Conservation (phyloP, 2,329 filamentous ascomycete genomes). For the Atkinsonella hypoxylon region DNA sequence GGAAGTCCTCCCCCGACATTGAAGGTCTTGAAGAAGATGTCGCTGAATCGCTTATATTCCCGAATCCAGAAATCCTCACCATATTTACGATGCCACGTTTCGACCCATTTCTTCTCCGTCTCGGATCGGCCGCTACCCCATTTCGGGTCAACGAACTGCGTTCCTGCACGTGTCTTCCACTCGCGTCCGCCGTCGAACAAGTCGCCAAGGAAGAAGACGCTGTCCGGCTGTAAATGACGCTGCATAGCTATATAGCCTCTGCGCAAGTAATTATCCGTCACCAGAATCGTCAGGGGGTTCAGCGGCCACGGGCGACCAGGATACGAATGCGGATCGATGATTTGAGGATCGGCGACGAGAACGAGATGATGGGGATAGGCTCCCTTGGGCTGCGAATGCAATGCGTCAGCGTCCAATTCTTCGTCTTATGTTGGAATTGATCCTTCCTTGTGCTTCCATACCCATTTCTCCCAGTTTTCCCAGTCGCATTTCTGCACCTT, state of each 20-base stretch:
- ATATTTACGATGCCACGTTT: slow-evolving; percentile 62
- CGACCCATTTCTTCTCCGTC: slow-evolving; percentile 41
- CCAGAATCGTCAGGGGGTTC: slow-evolving; percentile 36
- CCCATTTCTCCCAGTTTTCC: slow-evolving; percentile 88
- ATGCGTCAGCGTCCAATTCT: neutral
- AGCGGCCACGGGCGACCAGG: slow-evolving; percentile 60
- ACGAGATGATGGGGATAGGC: slow-evolving; percentile 74
- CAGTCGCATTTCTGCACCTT: slow-evolving; percentile 65
- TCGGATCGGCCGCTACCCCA: slow-evolving; percentile 42
- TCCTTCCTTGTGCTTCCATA: slow-evolving; percentile 28
- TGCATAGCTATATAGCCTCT: slow-evolving; percentile 75
- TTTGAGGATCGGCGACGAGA: slow-evolving; percentile 80
- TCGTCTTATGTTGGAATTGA: too few species aligned
- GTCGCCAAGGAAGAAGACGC: slow-evolving; percentile 83
- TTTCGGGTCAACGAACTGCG: slow-evolving; percentile 41
- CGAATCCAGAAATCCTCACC: slow-evolving; percentile 73
- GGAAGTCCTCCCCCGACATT: slow-evolving; percentile 42
- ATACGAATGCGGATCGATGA: slow-evolving; percentile 92
- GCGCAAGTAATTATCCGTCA: slow-evolving; percentile 85
- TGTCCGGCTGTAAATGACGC: slow-evolving; percentile 65
- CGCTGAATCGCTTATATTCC: slow-evolving; percentile 78
- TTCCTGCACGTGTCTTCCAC: slow-evolving; percentile 64
- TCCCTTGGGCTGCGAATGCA: slow-evolving; percentile 51
- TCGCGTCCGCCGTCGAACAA: slow-evolving; percentile 92
- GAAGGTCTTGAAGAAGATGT: slow-evolving; percentile 69